Percentiles rank a stretch among this genome's conserved stretches.
Evolutionary conservation across 1,284 basidiomycete species (phyloP).

Genomic region (Volvariella surrecta): DNA sequence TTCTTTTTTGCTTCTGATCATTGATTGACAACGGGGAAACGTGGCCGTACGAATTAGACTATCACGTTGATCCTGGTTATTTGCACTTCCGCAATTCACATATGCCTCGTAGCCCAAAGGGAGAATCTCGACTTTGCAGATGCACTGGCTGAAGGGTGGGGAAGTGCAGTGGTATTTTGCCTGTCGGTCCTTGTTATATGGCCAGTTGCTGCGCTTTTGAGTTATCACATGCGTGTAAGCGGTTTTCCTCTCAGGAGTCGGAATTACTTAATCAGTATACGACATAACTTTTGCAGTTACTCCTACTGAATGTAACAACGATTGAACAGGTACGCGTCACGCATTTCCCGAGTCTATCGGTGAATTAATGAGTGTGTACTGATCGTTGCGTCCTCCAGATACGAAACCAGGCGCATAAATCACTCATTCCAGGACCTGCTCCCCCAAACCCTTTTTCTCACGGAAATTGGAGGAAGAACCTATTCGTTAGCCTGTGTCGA

Average conservation of each 20-base stretch:
- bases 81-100: constrained; percentile 74
- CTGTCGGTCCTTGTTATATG: constrained; percentile 67
- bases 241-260: background rate
- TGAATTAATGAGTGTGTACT: constrained; percentile 4
- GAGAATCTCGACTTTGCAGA: constrained; percentile 44
- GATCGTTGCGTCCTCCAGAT: constrained; percentile 34
- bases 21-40: constrained; percentile 2
- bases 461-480: constrained; percentile 61
- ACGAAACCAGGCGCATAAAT: constrained; percentile 72
- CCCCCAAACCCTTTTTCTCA: constrained; percentile 77
- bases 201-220: constrained; percentile 71
- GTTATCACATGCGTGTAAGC: constrained; percentile 80
- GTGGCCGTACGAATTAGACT: constrained; percentile 34
- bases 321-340: constrained; percentile 75
- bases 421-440: constrained; percentile 46
- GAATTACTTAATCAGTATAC: background rate
- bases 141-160: constrained; percentile 54
- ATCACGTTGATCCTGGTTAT: constrained; percentile 68
- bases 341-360: constrained; percentile 5
- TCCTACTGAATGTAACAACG: constrained; percentile 82
- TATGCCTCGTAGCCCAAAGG: constrained; percentile 56
- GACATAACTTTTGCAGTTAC: constrained; percentile 37
- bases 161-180: constrained; percentile 73
- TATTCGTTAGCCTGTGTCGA: constrained; percentile 61
- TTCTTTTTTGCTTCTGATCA: background rate